Base-by-base conservation (phyloP, 1,284 basidiomycete species). In the Ustilago vetiveriae region DNA sequence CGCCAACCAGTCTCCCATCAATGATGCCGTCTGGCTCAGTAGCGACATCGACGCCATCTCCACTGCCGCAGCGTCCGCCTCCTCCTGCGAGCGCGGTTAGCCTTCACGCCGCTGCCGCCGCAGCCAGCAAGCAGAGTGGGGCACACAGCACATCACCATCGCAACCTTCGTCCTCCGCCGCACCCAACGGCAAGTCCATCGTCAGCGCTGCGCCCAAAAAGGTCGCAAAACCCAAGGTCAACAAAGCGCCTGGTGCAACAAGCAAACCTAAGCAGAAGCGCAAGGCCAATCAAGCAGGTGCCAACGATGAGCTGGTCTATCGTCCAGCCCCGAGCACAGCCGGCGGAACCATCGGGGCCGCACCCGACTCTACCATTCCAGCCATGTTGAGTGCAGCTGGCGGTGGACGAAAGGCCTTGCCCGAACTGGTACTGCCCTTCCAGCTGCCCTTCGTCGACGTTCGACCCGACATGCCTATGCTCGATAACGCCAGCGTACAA, bases 361-460 rank as follows among this genome's bases (percentile, higher is more conserved):
- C 50, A 22, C 53, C 67, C 4, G 68, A 71, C 23, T 33, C 54
- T n/a, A 51, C 54, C 36, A 36, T 66, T 3, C 53, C 63, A 16
- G 58, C 58, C 50, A 44, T 62, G 63, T 49, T 76, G 7, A 49
- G 64, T 5, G 74, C 74, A 11, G 76, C 67, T 21, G 76, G 76
- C 17, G 76, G 74, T 3, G 59, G 38, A 9, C 68, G 76, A 29
- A 74, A 72, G 21, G 69, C 66, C 11, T 27, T 74, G 26, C 74
- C 74, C 6, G 76, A 78, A 48, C 65, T 70, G 2, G 76, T 78
- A 0, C 41, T 75, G 14, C 76, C 74, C 3, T 78, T 73, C 47
- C 54, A 59, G 23, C 48, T 73, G 21, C 62, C 65, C 4, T 65
- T 38, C 32, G 37, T 54, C 51, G 53, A 62, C 13, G 38, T 55